Conservation (phyloP, 768 basidiomycete genomes). For the Russula sp. region DNA sequence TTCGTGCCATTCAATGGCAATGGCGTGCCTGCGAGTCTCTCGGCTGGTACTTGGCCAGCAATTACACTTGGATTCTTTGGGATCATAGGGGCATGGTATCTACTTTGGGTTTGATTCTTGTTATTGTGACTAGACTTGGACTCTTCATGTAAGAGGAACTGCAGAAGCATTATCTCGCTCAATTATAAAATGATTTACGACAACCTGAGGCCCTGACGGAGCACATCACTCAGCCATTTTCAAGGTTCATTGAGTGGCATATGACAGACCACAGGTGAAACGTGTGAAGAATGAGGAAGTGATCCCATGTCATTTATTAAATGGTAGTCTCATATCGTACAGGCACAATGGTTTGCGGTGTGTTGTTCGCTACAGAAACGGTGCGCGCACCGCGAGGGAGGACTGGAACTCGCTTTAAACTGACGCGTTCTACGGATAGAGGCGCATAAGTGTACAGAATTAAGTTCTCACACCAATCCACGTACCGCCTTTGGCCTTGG, state of each 20-base stretch:
- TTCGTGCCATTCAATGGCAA: constrained; percentile 29
- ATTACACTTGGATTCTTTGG: constrained; percentile 18
- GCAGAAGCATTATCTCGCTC: not conserved
- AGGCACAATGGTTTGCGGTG: constrained; percentile 90
- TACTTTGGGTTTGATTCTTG: constrained; percentile 3
- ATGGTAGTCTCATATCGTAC: constrained; percentile 96
- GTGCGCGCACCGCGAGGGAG: constrained; percentile 77
- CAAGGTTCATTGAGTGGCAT: constrained; percentile 11
- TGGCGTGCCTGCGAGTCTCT: constrained; percentile 14
- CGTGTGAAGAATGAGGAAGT: not conserved
- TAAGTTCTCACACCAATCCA: constrained; percentile 28
- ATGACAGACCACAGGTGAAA: constrained; percentile 13
- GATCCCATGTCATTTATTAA: constrained; percentile 44
- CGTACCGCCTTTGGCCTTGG: constrained; percentile 89
- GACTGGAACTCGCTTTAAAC: constrained; percentile 80
- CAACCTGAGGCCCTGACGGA: not conserved
- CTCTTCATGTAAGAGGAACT: not conserved
- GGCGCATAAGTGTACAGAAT: constrained; percentile 1
- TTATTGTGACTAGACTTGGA: not conserved
- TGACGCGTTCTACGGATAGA: constrained; percentile 59
- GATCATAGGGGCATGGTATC: constrained; percentile 6
- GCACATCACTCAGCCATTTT: constrained; percentile 2
- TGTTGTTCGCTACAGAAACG: constrained; percentile 70
- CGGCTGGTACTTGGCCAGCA: constrained; percentile 20
- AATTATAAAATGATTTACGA: not conserved